These are phyloP conservation scores for Fusarium duplospermum DNA, from an alignment of 2,329 filamentous ascomycete species.

Conservation along the genomic window DNA sequence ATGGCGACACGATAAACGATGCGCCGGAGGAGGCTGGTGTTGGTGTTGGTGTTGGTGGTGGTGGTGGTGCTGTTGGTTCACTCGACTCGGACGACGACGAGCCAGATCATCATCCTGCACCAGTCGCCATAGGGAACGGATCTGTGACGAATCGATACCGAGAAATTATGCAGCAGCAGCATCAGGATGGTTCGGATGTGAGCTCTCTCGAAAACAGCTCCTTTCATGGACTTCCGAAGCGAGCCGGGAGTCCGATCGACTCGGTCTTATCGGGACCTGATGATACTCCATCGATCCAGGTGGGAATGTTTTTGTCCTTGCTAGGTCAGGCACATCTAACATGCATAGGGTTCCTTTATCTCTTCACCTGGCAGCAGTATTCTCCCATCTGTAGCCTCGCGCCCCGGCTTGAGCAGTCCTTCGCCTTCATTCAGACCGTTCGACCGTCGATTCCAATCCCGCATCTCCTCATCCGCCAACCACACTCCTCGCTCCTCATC, in stretches of 20 bases:
- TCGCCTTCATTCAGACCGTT: constrained; percentile 91
- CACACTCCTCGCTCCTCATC: constrained; percentile 77
- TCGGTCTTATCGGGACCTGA: constrained; percentile 81
- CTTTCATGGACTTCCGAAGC: constrained; percentile 62
- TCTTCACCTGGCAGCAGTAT: constrained; percentile 81
- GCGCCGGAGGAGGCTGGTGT: constrained; percentile 24
- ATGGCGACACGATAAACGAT: constrained; percentile 54
- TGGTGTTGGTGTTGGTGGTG: constrained; percentile 26
- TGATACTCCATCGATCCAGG: constrained; percentile 86
- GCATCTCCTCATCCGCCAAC: constrained; percentile 70
- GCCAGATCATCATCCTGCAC: constrained; percentile 30
- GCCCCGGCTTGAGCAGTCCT: constrained; percentile 74
- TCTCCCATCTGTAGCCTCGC: constrained; percentile 75
- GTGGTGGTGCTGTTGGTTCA: constrained; percentile 31
- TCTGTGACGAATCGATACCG: constrained; percentile 56
- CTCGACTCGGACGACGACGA: constrained; percentile 27
- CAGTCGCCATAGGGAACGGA: constrained; percentile 38
- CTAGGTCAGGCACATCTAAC: constrained; percentile 40
- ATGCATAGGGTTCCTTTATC: constrained; percentile 66
- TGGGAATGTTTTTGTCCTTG: constrained; percentile 52
- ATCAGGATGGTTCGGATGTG: constrained; percentile 62
- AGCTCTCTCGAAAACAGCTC: constrained; percentile 61
- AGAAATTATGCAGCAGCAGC: constrained; percentile 56
- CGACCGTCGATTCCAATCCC: constrained; percentile 92
- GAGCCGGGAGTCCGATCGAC: constrained; percentile 74